Conservation (phyloP, 2,329 filamentous ascomycete genomes). For the Paecilomyces variotii region DNA sequence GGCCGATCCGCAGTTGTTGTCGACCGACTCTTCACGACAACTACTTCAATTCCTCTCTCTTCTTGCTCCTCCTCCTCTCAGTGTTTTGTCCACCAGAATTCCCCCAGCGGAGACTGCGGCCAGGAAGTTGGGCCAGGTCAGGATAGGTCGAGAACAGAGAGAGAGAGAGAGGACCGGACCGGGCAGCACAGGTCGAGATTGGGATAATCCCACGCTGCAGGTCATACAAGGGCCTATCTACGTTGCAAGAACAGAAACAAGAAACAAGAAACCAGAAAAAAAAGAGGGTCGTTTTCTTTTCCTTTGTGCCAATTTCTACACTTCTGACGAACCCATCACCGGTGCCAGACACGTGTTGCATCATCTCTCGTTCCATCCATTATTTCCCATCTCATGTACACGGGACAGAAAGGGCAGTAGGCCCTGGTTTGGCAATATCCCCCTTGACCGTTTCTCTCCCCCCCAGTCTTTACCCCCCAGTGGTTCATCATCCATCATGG, state of each 20-base stretch:
- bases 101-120: neutral
- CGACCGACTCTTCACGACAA: neutral
- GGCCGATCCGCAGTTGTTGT: neutral
- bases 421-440: neutral
- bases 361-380: neutral
- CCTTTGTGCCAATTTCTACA: neutral
- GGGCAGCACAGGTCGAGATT: neutral
- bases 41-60: neutral
- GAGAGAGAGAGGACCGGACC: neutral
- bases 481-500: slow-evolving; percentile 19
- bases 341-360: neutral
- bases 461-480: neutral
- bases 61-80: neutral
- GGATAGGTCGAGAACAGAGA: too few relatives aligned
- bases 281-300: neutral
- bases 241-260: neutral
- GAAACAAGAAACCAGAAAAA: neutral
- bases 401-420: neutral
- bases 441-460: too few relatives aligned
- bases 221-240: neutral
- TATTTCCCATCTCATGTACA: neutral
- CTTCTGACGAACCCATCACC: neutral
- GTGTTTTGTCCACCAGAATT: neutral
- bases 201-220: neutral
- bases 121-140: neutral